These are phyloP conservation scores for Fusarium concolor DNA, from an alignment of 2,329 filamentous ascomycete species.

Conservation along the genomic window DNA sequence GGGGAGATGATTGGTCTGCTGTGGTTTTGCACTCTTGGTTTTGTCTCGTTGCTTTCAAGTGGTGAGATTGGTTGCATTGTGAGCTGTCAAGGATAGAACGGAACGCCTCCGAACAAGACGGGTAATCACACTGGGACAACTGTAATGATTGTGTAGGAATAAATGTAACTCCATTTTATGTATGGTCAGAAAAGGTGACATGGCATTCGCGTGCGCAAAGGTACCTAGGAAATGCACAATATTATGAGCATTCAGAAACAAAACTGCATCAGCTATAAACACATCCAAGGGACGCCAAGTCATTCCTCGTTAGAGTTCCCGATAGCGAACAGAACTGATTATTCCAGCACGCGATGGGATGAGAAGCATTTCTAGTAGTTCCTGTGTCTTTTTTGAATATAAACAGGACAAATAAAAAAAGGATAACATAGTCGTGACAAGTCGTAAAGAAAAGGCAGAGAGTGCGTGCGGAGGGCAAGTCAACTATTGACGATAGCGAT, in stretches of 20 bases:
- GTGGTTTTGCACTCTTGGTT: background rate
- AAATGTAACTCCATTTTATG: background rate
- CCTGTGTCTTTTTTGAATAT: background rate
- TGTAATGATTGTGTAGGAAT: background rate
- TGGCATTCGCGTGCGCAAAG: background rate
- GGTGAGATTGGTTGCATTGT: background rate
- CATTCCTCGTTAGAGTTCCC: constrained; percentile 33
- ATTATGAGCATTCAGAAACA: background rate
- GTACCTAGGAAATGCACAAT: background rate
- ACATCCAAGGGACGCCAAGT: constrained; percentile 13
- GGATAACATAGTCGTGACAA: constrained; percentile 20
- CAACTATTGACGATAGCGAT: constrained; percentile 38
- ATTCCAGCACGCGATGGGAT: background rate
- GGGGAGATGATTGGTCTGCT: background rate
- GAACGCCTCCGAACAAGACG: background rate
- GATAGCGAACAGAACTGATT: background rate
- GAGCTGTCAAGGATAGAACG: background rate
- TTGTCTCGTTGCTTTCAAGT: background rate
- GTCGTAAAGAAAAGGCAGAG: constrained; percentile 15
- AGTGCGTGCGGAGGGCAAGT: background rate
- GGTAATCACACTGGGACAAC: background rate
- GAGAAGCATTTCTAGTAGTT: constrained; percentile 2
- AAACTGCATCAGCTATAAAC: background rate
- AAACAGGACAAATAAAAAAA: background rate
- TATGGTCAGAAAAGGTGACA: background rate